These are phyloP conservation scores for Penicillium antarcticum DNA, from an alignment of 495 filamentous ascomycete species.

Conservation along the genomic window DNA sequence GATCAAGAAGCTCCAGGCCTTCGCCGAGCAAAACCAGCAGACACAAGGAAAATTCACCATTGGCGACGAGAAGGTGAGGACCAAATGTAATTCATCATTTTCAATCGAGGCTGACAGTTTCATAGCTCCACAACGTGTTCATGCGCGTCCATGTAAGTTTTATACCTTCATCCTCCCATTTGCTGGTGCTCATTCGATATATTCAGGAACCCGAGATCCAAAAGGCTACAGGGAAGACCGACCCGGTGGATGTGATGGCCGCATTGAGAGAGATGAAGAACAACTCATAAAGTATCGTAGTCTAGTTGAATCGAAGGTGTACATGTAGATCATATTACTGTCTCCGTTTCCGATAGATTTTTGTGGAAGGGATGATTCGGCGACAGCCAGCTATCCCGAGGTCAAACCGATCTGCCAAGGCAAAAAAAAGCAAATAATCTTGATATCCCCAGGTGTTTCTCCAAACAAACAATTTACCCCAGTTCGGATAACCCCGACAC, in stretches of 20 bases:
- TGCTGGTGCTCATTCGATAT: neutral
- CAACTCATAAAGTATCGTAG: conserved; percentile 36
- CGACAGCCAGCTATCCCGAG: neutral
- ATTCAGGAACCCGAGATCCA: conserved; percentile 77
- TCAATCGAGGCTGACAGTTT: conserved; percentile 4
- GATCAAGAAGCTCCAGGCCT: conserved; percentile 71
- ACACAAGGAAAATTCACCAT: conserved; percentile 97
- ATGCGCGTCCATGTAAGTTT: conserved; percentile 79
- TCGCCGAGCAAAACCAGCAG: conserved; percentile 74
- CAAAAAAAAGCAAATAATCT: neutral
- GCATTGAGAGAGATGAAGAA: conserved; percentile 94
- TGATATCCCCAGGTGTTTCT: neutral
- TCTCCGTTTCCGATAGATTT: neutral
- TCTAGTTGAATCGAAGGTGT: neutral
- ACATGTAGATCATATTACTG: neutral
- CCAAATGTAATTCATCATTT: neutral
- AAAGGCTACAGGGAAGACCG: conserved; percentile 75
- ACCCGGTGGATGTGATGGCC: conserved; percentile 83
- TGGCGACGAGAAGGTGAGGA: conserved; percentile 86
- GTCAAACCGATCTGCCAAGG: neutral
- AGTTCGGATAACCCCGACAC: neutral
- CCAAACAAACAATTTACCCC: neutral
- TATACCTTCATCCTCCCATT: neutral
- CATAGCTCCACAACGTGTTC: conserved; percentile 90
- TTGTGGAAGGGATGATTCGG: neutral